These are phyloP conservation scores for Botrytis porri DNA, from an alignment of 2,329 filamentous ascomycete genomes.

Conservation along the genomic window DNA sequence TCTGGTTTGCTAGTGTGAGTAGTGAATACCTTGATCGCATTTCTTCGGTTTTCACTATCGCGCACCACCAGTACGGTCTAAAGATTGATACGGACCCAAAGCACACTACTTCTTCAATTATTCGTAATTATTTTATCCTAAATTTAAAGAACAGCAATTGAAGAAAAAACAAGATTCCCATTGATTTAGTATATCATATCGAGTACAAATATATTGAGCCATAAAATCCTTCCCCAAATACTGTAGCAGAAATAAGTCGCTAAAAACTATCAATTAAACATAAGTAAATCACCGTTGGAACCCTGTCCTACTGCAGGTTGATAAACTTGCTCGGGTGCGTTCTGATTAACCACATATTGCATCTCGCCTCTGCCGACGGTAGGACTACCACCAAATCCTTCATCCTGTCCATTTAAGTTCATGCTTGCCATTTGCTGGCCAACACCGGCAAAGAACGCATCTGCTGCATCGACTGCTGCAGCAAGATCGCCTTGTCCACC, in stretches of 20 bases:
- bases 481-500: slow-evolving; percentile 51
- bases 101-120: background rate
- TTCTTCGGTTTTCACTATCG: background rate
- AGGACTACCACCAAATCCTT: slow-evolving; percentile 57
- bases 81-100: background rate
- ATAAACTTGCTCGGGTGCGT: slow-evolving; percentile 72
- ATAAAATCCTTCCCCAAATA: background rate
- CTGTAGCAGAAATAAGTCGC: background rate
- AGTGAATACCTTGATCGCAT: background rate
- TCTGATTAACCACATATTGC: slow-evolving; percentile 76
- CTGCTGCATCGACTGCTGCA: slow-evolving; percentile 77
- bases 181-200: slow-evolving; percentile 12
- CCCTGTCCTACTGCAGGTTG: slow-evolving; percentile 63
- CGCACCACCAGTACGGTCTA: background rate
- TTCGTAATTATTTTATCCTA: background rate
- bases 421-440: slow-evolving; percentile 71
- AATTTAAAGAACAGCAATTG: background rate
- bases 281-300: slow-evolving; percentile 68
- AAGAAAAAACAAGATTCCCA: background rate
- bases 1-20: background rate
- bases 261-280: slow-evolving; percentile 16
- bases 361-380: slow-evolving; percentile 49
- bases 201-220: slow-evolving; percentile 1
- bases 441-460: slow-evolving; percentile 84
- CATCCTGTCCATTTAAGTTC: slow-evolving; percentile 59